Evolutionary conservation across 352 stramenopile species (phyloP).

Genomic region (Phytophthora sp.): DNA sequence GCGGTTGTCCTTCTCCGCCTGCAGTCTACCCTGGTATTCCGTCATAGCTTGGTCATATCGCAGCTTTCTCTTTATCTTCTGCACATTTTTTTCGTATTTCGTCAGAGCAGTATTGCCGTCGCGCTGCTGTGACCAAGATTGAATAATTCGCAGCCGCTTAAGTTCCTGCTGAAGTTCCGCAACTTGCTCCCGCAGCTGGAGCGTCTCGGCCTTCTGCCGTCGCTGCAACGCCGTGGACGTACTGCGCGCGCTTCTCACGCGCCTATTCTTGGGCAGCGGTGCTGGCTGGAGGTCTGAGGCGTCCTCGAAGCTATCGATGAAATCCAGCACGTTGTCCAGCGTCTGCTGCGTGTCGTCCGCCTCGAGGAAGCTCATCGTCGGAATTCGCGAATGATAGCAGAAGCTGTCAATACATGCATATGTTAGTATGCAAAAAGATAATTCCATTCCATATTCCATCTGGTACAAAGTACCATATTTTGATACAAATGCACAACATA

Average conservation of each 20-base stretch:
- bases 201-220: conserved; percentile 1
- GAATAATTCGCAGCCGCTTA: not conserved
- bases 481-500: too few species aligned
- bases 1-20: not conserved
- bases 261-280: not conserved
- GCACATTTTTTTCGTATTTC: not conserved
- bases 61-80: not conserved
- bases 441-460: too few species aligned
- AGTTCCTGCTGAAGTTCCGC: not conserved
- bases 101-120: not conserved
- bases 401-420: too few species aligned
- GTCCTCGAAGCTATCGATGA: not conserved
- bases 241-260: not conserved
- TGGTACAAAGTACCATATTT: too few species aligned
- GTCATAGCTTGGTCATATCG: not conserved
- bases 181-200: not conserved
- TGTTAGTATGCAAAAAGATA: too few species aligned
- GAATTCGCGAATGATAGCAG: too few species aligned
- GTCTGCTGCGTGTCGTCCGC: not conserved
- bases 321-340: not conserved
- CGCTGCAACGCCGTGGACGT: not conserved
- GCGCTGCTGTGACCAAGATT: not conserved
- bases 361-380: not conserved
- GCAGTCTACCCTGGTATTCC: not conserved
- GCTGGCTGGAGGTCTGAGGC: not conserved